A percentile compares a stretch with the other conserved stretches of the same genome.
phyloP scores from a whole-genome alignment of 345 rosid genomes.

The Aquilaria malaccensis region DNA sequence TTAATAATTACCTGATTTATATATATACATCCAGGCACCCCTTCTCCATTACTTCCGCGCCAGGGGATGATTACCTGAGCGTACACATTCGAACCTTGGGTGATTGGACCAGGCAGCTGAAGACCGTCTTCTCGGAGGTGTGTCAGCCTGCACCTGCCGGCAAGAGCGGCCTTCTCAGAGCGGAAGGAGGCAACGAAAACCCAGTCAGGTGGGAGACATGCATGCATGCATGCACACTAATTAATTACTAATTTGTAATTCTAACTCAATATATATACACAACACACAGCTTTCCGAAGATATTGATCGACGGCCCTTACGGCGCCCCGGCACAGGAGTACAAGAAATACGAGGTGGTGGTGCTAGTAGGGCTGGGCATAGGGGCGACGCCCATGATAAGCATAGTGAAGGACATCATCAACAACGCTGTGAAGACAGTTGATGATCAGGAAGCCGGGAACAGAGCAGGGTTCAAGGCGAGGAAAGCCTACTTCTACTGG shows the following conservation, averaged over 20 bases:
- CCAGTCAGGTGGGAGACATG: too few species aligned
- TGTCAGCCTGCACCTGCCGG: conserved; percentile 17
- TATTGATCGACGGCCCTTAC: conserved; percentile 73
- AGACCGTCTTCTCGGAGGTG: conserved; percentile 64
- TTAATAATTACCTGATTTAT: too few species aligned
- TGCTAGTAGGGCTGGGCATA: conserved; percentile 73
- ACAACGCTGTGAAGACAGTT: conserved; percentile 39
- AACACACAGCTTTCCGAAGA: conserved; percentile 42
- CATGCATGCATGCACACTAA: too few species aligned
- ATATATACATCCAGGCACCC: conserved; percentile 53
- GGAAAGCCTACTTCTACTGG: conserved; percentile 81
- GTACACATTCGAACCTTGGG: conserved; percentile 72
- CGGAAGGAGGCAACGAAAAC: conserved; percentile 9
- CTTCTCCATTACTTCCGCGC: conserved; percentile 84
- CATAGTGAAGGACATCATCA: conserved; percentile 71
- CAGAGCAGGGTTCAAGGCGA: conserved; percentile 62
- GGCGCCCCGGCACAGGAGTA: conserved; percentile 93
- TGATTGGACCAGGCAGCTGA: conserved; percentile 74
- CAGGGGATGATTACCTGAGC: conserved; percentile 67
- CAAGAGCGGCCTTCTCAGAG: conserved; percentile 17
- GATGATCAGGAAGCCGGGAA: conserved; percentile 30
- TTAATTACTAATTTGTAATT: too few species aligned
- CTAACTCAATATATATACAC: too few species aligned
- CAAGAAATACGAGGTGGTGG: conserved; percentile 64
- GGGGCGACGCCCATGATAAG: conserved; percentile 97